phyloP scores from a whole-genome alignment of 2,329 filamentous ascomycete species.

The Neofusicoccum cordaticola region DNA sequence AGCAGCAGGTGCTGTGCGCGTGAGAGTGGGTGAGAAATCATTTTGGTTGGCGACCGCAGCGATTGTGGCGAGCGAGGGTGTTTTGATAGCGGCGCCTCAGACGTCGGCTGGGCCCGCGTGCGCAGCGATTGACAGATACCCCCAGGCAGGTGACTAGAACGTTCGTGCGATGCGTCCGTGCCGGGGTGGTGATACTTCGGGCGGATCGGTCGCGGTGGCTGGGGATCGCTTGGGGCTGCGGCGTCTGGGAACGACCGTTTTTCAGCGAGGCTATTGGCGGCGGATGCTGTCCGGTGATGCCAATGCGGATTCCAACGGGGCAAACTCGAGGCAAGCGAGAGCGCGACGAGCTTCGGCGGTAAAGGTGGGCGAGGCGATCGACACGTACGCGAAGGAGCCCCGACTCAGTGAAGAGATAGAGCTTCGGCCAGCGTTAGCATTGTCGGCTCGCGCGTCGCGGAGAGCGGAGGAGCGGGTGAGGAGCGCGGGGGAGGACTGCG shows the following conservation, averaged over 20 bases:
- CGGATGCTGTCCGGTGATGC: neutral
- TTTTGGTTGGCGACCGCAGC: neutral
- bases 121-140: neutral
- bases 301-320: neutral
- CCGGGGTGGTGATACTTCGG: conserved; percentile 13
- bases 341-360: neutral
- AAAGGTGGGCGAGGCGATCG: conserved; percentile 16
- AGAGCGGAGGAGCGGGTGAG: neutral
- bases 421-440: conserved; percentile 13
- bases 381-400: conserved; percentile 14
- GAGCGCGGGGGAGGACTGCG: neutral
- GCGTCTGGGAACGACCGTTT: neutral
- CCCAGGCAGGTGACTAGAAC: conserved; percentile 6
- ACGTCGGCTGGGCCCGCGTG: neutral
- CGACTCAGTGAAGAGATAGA: conserved; percentile 16
- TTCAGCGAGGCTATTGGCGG: neutral
- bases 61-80: neutral
- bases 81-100: neutral
- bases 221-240: neutral
- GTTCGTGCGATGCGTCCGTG: conserved; percentile 11
- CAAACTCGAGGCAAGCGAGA: neutral
- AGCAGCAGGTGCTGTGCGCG: neutral
- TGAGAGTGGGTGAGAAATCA: neutral
- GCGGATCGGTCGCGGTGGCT: conserved; percentile 3
- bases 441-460: neutral